Evolutionary conservation across 2,329 filamentous ascomycete genomes (phyloP).

Genomic region (Sporothrix protearum): DNA sequence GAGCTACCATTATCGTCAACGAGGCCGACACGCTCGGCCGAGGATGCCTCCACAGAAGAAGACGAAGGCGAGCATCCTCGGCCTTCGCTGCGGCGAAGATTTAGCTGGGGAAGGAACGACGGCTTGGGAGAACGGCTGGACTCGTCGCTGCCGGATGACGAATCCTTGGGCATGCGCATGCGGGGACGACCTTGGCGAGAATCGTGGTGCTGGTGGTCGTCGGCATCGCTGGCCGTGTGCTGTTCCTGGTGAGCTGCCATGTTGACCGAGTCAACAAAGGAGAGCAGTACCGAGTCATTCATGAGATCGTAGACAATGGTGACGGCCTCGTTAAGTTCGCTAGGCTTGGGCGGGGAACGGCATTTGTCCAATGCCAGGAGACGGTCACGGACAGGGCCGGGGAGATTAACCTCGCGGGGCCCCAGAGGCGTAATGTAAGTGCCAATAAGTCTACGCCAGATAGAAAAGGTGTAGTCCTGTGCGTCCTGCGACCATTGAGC

Average conservation of each 20-base stretch:
- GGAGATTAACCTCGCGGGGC: slow-evolving; percentile 85
- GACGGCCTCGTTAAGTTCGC: slow-evolving; percentile 75
- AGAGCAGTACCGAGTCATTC: slow-evolving; percentile 92
- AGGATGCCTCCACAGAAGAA: slow-evolving; percentile 45
- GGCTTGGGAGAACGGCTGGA: slow-evolving; percentile 44
- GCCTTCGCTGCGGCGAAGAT: slow-evolving; percentile 38
- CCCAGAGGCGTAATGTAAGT: slow-evolving; percentile 86
- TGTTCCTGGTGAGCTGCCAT: slow-evolving; percentile 18
- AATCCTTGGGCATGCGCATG: slow-evolving; percentile 40
- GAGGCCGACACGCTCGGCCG: slow-evolving; percentile 47
- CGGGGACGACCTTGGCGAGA: slow-evolving; percentile 40
- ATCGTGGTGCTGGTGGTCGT: slow-evolving; percentile 14
- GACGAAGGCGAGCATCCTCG: slow-evolving; percentile 42
- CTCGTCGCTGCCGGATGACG: slow-evolving; percentile 35
- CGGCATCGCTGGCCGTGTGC: slow-evolving; percentile 26
- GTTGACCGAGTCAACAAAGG: slow-evolving; percentile 70
- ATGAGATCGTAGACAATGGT: slow-evolving; percentile 91
- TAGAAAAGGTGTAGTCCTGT: slow-evolving; percentile 66
- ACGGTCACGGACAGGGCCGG: slow-evolving; percentile 76
- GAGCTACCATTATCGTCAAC: slow-evolving; percentile 64
- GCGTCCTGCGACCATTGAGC: slow-evolving; percentile 40
- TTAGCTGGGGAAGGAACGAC: slow-evolving; percentile 43
- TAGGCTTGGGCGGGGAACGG: slow-evolving; percentile 64
- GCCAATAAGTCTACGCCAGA: slow-evolving; percentile 85
- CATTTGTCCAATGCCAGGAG: slow-evolving; percentile 63